Evolutionary conservation across 495 filamentous ascomycete genomes (phyloP), one percentile per base, ranked within the genome.

Genomic region (Neurospora sp.): DNA sequence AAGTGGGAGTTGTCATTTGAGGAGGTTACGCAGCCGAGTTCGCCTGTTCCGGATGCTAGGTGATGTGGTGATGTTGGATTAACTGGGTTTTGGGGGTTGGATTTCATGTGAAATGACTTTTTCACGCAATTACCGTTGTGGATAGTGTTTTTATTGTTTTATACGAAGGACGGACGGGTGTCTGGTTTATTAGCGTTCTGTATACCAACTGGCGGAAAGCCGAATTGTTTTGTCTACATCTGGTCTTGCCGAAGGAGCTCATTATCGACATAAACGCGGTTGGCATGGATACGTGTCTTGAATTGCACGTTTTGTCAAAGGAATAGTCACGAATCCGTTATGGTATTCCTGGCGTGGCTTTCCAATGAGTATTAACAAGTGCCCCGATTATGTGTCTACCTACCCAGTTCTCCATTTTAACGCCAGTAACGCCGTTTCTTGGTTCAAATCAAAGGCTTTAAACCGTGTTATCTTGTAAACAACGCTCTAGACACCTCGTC

Each of bases 1-100:
- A 77, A 82, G 78, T 87, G 83, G 83, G 80, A 85, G 74, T 75
- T 87, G 38, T 81, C 82, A 41, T 86, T 84, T 72, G 85, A 86
- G 77, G 83, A 83, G 73, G 81, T 83, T 38, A 78, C 77, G 23
- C 72, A 79, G 69, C 81, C 78, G 39, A 81, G 82, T 42, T 78
- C 78, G 41, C 78, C 80, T 14, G 75, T 76, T 18, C 72, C 77
- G 35, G 78, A 82, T 75, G 83, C 79, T 39, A 77, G 82, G 54
- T 84, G 71, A 82, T 31, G 54, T 84, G 71, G 81, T 31, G 9
- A 23, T 70, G 27, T 46, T 66, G 12, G 11, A 70, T 73, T 23
- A 14, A 11, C 10, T 23, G 48, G 10, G 16, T 40, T 40, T 70
- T 18, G 5, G 14, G 44, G 16, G 18, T 72, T 39, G 7, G 40